phyloP scores from a whole-genome alignment of 2,329 filamentous ascomycete genomes.

The Hymenoscyphus albidus region DNA sequence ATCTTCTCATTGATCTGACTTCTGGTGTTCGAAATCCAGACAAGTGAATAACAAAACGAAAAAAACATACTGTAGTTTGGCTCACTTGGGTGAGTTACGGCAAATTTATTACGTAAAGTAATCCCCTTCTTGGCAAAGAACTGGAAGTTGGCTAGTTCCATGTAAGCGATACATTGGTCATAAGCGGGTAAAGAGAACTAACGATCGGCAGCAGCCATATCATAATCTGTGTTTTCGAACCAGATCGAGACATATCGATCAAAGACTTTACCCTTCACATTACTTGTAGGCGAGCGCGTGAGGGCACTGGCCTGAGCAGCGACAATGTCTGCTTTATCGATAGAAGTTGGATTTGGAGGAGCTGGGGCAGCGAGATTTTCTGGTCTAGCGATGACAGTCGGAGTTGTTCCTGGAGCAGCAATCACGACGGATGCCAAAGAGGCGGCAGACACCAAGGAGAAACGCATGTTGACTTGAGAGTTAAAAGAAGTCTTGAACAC shows the following conservation, averaged over 20 bases:
- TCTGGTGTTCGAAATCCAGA: background rate
- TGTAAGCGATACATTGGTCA: slow-evolving; percentile 23
- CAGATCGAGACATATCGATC: slow-evolving; percentile 70
- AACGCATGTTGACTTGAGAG: slow-evolving; percentile 26
- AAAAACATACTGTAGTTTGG: slow-evolving; percentile 59
- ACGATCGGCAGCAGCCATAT: slow-evolving; percentile 60
- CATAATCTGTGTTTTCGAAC: slow-evolving; percentile 73
- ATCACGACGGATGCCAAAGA: slow-evolving; percentile 30
- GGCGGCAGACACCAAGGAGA: slow-evolving; percentile 24
- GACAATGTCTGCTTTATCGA: slow-evolving; percentile 46
- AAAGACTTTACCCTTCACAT: slow-evolving; percentile 68
- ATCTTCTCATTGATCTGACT: background rate
- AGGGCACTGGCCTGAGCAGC: slow-evolving; percentile 57
- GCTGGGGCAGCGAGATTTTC: slow-evolving; percentile 20
- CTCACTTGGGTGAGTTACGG: slow-evolving; percentile 67
- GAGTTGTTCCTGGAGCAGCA: slow-evolving; percentile 17
- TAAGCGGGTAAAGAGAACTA: slow-evolving; percentile 32
- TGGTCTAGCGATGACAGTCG: too few relatives aligned
- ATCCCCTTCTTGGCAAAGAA: slow-evolving; percentile 60
- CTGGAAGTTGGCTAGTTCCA: slow-evolving; percentile 46
- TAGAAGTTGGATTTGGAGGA: slow-evolving; percentile 42
- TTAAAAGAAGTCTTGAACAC: background rate
- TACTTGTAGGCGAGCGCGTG: slow-evolving; percentile 56
- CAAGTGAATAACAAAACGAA: background rate
- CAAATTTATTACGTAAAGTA: slow-evolving; percentile 55